A percentile compares a stretch with the other conserved stretches of the same genome.
phyloP scores from a whole-genome alignment of 192 early-diverging fungal species.

The Allomyces macrogynus region DNA sequence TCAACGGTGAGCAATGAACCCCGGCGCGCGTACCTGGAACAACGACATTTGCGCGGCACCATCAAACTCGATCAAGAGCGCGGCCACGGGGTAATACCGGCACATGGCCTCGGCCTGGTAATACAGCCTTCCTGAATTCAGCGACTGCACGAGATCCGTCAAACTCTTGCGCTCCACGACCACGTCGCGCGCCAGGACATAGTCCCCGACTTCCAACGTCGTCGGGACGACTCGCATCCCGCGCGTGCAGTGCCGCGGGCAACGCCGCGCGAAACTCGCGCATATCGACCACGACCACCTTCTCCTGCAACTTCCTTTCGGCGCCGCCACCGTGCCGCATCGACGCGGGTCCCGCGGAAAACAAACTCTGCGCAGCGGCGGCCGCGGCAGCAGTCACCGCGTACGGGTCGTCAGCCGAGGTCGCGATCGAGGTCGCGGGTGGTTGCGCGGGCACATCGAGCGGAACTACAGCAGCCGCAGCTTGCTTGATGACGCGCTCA shows the following conservation, averaged over 20 bases:
- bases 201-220: conserved; percentile 85
- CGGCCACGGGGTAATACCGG: conserved; percentile 51
- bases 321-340: not conserved
- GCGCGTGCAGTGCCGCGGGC: conserved; percentile 65
- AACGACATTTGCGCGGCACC: conserved; percentile 16
- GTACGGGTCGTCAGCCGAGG: conserved; percentile 39
- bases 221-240: conserved; percentile 55
- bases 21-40: not conserved
- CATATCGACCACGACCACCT: conserved; percentile 59
- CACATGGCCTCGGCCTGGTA: conserved; percentile 79
- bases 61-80: conserved; percentile 86
- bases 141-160: conserved; percentile 62
- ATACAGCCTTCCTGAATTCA: conserved; percentile 69
- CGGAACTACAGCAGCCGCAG: conserved; percentile 15
- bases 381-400: conserved; percentile 22
- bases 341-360: no score
- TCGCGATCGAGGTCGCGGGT: conserved; percentile 21
- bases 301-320: not conserved
- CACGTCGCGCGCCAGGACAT: conserved; percentile 63
- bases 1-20: no score
- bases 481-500: conserved; percentile 54
- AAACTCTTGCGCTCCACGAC: conserved; percentile 87
- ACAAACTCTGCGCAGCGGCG: not conserved
- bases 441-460: conserved; percentile 4
- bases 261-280: conserved; percentile 83